Evolutionary conservation across 176 grass and related monocot species (phyloP), one percentile per base, ranked within the genome.

Genomic region (Eleusine indica): DNA sequence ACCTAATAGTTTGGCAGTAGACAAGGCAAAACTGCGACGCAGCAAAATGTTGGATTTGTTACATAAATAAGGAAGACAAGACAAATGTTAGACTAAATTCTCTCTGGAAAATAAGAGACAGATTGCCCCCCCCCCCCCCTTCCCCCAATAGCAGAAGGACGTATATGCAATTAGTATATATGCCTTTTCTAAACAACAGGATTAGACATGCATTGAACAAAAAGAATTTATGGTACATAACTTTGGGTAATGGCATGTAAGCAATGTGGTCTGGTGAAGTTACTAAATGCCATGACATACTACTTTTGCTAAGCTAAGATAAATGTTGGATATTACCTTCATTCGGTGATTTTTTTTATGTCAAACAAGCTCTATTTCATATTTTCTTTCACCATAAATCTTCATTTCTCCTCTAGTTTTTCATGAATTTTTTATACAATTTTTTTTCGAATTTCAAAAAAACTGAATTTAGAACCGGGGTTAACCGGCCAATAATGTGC

Each of bases 281-380:
- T 30, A 63, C 51, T 47, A 30, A 75, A 79, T 66, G 9, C 41
- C 21, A 18, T 64, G 73, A 4, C 40, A 29, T 15, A 51, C 39
- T 74, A 71, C 25, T 83, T 87, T 49, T 46, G 60, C 16, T 43
- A 63, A 70, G 32, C 38, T 47, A 73, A 42, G 21, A 66, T 43
- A 21, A 17, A 41, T 32, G 70, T 80, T 43, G 14, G 66, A 76
- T 52, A 42, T 85, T 94, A 94, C 95, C 96, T 92, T 91, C 96
- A 96, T 17, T 35, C 2, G 1, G 32, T 35, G 32, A 25, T 25
- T 25, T 25, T 25, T 25, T 25, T 25, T 35, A 35, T 35, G 32
- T 35, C 32, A 35, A 35, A 35, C 32, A 2, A 35, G 32, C 32
- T 35, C 32, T 35, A 2, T 35, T 35, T 35, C 32, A 35, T 35